A percentile compares a stretch with the other conserved stretches of the same genome.
phyloP scores from a whole-genome alignment of 192 early-diverging fungal genomes.

The Umbelopsis sp. region DNA sequence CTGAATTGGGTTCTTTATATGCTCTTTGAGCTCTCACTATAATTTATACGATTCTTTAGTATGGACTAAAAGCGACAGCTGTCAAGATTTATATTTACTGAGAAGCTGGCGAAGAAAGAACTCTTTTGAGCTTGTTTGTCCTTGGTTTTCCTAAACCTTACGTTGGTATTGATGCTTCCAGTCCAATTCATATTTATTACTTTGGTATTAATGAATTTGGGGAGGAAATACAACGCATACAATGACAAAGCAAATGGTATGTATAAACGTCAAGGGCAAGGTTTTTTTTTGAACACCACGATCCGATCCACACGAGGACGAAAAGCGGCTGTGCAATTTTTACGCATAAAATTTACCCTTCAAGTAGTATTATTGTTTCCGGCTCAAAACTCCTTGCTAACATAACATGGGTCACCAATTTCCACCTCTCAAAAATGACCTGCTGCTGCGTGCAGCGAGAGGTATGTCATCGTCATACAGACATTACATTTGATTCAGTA shows the following conservation, averaged over 20 bases:
- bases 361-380: no score
- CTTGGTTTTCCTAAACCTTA: not conserved
- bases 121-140: slow-evolving; percentile 4
- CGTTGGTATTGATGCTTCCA: not conserved
- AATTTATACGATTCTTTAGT: not conserved
- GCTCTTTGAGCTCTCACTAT: not conserved
- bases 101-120: not conserved
- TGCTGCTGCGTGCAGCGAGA: slow-evolving; percentile 83
- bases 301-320: not conserved
- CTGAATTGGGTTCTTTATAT: not conserved
- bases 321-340: not conserved
- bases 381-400: not conserved
- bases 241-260: not conserved
- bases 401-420: slow-evolving; percentile 47
- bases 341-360: no score
- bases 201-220: not conserved
- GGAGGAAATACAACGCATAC: not conserved
- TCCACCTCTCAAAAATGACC: slow-evolving; percentile 88
- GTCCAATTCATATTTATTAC: not conserved
- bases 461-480: slow-evolving; percentile 49
- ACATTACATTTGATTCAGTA: not conserved
- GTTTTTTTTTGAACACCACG: not conserved
- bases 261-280: not conserved
- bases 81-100: not conserved
- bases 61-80: not conserved